These are phyloP conservation scores for Paramarasmius palmivorus DNA, from an alignment of 1,284 basidiomycete genomes.

Conservation along the genomic window DNA sequence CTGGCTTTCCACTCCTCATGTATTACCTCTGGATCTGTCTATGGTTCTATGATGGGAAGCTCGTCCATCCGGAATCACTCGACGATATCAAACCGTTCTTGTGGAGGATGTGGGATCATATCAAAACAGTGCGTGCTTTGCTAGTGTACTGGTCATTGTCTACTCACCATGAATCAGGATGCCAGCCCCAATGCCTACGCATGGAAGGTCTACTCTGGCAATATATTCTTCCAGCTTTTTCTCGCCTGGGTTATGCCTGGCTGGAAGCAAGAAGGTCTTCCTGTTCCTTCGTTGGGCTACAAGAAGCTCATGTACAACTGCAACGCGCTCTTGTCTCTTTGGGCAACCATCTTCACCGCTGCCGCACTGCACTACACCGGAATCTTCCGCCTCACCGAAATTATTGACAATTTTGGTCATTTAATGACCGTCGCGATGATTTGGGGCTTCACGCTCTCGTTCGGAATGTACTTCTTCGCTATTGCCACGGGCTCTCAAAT, in stretches of 20 bases:
- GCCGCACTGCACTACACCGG: slow-evolving; percentile 78
- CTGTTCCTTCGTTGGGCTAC: slow-evolving; percentile 90
- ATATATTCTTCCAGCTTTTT: slow-evolving; percentile 88
- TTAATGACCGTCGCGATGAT: slow-evolving; percentile 97
- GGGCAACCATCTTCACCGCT: slow-evolving; percentile 82
- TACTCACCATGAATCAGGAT: slow-evolving; percentile 52
- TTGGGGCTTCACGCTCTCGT: slow-evolving; percentile 82
- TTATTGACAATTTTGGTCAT: slow-evolving; percentile 96
- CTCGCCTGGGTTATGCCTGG: slow-evolving; percentile 93
- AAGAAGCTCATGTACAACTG: slow-evolving; percentile 96
- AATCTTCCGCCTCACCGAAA: slow-evolving; percentile 89
- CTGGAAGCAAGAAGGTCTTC: slow-evolving; percentile 90
- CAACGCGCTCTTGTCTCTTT: slow-evolving; percentile 90
- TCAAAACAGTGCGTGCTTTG: slow-evolving; percentile 61
- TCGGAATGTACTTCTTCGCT: slow-evolving; percentile 79
- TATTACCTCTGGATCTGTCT: slow-evolving; percentile 99
- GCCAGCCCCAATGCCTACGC: slow-evolving; percentile 90
- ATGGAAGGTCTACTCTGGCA: slow-evolving; percentile 86
- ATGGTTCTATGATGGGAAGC: slow-evolving; percentile 91
- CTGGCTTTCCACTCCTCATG: slow-evolving; percentile 90
- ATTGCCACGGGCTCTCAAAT: slow-evolving; percentile 80
- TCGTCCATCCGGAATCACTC: slow-evolving; percentile 75
- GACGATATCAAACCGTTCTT: slow-evolving; percentile 84
- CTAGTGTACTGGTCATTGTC: neutral
- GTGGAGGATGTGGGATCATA: slow-evolving; percentile 80